Conservation (phyloP, 2,329 filamentous ascomycete genomes). For the Fusarium torreyae region DNA sequence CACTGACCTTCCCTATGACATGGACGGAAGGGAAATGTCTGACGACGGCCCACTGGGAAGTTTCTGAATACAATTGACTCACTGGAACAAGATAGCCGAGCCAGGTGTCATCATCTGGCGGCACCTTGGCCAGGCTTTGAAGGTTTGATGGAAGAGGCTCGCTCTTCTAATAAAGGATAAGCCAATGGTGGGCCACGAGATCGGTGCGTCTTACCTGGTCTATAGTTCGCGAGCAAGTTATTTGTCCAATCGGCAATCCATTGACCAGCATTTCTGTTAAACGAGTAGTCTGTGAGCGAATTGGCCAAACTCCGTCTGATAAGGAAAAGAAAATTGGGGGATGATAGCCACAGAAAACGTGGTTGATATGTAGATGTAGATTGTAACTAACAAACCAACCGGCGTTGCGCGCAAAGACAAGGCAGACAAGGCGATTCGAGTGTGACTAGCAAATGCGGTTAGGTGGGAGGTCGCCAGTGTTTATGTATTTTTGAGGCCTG, state of each 20-base stretch:
- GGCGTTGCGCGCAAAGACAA: too few species aligned
- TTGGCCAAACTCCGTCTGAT: too few species aligned
- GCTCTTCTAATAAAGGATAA: not conserved
- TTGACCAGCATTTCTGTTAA: not conserved
- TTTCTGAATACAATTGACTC: not conserved
- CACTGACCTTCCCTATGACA: too few species aligned
- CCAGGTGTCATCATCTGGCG: not conserved
- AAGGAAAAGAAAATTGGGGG: too few species aligned
- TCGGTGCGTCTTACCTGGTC: not conserved
- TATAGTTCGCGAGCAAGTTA: not conserved
- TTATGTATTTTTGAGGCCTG: not conserved
- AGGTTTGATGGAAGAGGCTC: too few species aligned
- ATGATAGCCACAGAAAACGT: too few species aligned
- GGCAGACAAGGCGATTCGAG: too few species aligned
- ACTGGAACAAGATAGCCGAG: not conserved
- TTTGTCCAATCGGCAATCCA: not conserved
- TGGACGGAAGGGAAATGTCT: too few species aligned
- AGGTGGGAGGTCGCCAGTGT: not conserved
- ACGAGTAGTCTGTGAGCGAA: not conserved
- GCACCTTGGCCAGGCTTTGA: not conserved
- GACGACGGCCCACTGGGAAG: not conserved
- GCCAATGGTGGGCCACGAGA: not conserved
- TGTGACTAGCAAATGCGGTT: not conserved
- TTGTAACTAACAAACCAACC: too few species aligned
- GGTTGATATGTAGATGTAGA: too few species aligned